phyloP scores from a whole-genome alignment of 352 stramenopile species.

The Albugo candida region DNA sequence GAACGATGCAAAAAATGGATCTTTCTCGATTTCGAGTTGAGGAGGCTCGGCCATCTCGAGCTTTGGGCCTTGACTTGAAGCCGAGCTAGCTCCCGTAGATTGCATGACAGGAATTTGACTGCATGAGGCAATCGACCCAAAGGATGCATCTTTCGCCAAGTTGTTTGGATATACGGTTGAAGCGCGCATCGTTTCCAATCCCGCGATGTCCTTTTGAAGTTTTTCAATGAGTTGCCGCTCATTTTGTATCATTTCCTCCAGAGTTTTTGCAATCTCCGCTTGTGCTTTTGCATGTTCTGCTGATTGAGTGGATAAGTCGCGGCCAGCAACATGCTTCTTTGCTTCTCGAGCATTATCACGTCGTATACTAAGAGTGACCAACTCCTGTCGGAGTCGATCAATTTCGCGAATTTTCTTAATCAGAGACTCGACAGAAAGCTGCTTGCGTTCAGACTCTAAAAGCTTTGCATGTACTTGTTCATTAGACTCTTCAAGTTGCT shows the following conservation, averaged over 20 bases:
- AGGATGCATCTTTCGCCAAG: too few species aligned
- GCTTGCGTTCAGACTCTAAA: conserved; percentile 32
- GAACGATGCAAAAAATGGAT: too few species aligned
- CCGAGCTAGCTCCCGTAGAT: too few species aligned
- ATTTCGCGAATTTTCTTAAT: conserved; percentile 43
- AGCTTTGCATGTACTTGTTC: conserved; percentile 20
- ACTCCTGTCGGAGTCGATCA: conserved; percentile 48
- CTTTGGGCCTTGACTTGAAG: too few species aligned
- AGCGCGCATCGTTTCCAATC: conserved; percentile 18
- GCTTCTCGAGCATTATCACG: conserved; percentile 21
- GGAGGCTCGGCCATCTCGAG: too few species aligned
- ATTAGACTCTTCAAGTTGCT: conserved; percentile 37
- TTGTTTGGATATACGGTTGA: too few species aligned
- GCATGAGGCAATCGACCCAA: too few species aligned
- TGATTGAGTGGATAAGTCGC: conserved; percentile 4
- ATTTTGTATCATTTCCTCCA: conserved; percentile 29
- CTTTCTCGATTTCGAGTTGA: too few species aligned
- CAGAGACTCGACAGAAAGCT: conserved; percentile 34
- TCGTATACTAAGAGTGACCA: conserved; percentile 47
- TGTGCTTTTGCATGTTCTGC: conserved; percentile 16
- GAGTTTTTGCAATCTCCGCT: conserved; percentile 20
- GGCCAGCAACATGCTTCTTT: background rate
- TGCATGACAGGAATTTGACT: too few species aligned
- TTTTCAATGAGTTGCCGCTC: conserved; percentile 33
- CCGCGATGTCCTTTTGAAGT: conserved; percentile 27